phyloP scores from a whole-genome alignment of 2,329 filamentous ascomycete species.

The Claviceps spartinae region DNA sequence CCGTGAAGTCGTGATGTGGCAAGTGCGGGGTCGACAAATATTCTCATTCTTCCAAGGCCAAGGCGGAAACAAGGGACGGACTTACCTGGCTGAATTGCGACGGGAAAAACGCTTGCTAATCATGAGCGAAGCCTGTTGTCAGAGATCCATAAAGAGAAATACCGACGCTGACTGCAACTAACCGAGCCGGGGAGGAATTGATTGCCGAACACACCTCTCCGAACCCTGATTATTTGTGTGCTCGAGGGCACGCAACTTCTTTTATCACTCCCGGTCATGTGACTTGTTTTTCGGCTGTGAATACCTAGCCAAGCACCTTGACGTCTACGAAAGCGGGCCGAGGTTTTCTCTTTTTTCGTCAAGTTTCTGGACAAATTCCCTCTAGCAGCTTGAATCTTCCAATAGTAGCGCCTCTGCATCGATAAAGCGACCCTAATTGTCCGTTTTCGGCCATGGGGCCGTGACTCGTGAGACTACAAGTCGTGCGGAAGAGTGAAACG shows the following conservation, averaged over 20 bases:
- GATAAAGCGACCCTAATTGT: too few relatives aligned
- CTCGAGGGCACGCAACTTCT: not conserved
- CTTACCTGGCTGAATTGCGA: not conserved
- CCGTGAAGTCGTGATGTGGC: constrained; percentile 1
- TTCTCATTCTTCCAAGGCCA: not conserved
- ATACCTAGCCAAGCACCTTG: not conserved
- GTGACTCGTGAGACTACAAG: not conserved
- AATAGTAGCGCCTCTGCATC: too few relatives aligned
- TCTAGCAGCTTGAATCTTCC: too few relatives aligned
- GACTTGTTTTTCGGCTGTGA: not conserved
- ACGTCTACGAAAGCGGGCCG: not conserved
- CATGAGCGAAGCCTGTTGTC: not conserved
- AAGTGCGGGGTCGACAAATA: constrained; percentile 1
- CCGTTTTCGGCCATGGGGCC: not conserved
- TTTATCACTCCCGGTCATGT: not conserved
- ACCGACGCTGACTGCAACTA: not conserved
- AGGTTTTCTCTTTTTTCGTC: not conserved
- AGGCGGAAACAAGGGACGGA: not conserved
- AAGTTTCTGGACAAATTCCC: not conserved
- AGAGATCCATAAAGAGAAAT: not conserved
- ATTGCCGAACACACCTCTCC: not conserved
- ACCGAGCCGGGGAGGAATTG: not conserved
- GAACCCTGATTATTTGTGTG: not conserved
- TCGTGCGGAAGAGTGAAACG: too few relatives aligned
- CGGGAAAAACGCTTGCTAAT: too few relatives aligned